Evolutionary conservation across 116 monocot species (phyloP).

Genomic region (Posidonia oceanica): DNA sequence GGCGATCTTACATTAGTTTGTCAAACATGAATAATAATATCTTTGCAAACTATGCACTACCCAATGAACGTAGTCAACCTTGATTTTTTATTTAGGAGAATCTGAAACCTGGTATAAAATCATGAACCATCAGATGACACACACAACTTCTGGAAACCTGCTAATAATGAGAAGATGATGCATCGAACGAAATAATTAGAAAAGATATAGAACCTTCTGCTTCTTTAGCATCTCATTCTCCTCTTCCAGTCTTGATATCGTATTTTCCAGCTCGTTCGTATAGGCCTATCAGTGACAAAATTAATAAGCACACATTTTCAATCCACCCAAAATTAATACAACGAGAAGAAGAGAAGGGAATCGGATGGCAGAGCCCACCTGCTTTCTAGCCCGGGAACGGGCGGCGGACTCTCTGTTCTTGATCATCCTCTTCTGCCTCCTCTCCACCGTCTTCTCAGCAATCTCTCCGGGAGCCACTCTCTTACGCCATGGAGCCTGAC

Average conservation of each 20-base stretch:
- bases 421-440: constrained; percentile 91
- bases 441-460: constrained; percentile 58
- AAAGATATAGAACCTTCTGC: constrained; percentile 33
- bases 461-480: constrained; percentile 28
- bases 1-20: no score
- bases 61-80: no score
- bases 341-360: background rate
- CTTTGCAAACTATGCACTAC: no score
- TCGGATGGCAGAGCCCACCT: constrained; percentile 23
- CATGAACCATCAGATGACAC: no score
- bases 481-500: constrained; percentile 39
- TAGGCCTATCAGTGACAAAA: constrained; percentile 53
- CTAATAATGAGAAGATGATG: no score
- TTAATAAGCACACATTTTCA: background rate
- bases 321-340: background rate
- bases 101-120: no score
- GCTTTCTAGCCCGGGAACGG: constrained; percentile 88
- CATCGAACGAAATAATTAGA: no score
- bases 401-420: constrained; percentile 96
- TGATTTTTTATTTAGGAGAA: no score
- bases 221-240: constrained; percentile 82
- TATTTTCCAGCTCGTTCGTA: constrained; percentile 89
- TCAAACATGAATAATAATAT: no score
- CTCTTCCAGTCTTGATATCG: constrained; percentile 74
- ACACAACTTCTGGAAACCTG: no score